Base-by-base conservation (phyloP, 208 protist genomes). In the Acanthamoeba quina region DNA sequence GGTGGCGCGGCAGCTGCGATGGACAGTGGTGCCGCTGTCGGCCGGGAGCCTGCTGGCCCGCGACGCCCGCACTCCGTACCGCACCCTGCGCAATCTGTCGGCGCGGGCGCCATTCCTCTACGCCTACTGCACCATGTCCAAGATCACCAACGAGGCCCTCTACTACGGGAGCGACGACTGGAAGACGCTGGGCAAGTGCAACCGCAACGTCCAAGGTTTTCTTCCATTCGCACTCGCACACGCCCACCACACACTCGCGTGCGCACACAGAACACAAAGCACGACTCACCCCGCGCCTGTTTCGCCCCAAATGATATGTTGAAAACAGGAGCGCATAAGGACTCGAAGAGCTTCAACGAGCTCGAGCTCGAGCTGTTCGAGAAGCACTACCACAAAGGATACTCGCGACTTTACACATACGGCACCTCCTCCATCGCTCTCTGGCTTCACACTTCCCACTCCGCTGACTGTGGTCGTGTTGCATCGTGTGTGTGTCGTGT, bases 121-220 rank as follows among this genome's bases (percentile, higher is more conserved):
- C 26, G 78, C 78, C 78, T 86, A 58, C 78, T 86, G 78, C 78
- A 58, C 41, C 44, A 21, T 76, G 26, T 52, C 78, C 78, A 58
- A 86, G 31, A 52, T 86, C 47, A 86, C 21, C 17, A 41, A 86
- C 47, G 78, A 86, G 78, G 47, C 19, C 1, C 4, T 5, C 37
- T 86, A 60, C 47, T 86, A 86, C 47, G 6, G 6, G 13, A 62
- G 47, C 47, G 47, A 58, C n/a, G 78, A 24, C n/a, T 86, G 41
- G 24, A 29, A 52, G 26, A 52, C 52, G n/a, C 11, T 86, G 21
- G 31, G 31, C 5, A 60, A 86, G 52, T 52, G 78, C 78, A 31
- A 86, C 47, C 24, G 31, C n/a, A 52, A 58, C 7, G 17, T 58
- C 0, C 11, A 44, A 37, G 78, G 78, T 29, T 19, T 0, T 76